Conservation (phyloP, 129 eudicot genomes). For the Lactuca sativa region DNA sequence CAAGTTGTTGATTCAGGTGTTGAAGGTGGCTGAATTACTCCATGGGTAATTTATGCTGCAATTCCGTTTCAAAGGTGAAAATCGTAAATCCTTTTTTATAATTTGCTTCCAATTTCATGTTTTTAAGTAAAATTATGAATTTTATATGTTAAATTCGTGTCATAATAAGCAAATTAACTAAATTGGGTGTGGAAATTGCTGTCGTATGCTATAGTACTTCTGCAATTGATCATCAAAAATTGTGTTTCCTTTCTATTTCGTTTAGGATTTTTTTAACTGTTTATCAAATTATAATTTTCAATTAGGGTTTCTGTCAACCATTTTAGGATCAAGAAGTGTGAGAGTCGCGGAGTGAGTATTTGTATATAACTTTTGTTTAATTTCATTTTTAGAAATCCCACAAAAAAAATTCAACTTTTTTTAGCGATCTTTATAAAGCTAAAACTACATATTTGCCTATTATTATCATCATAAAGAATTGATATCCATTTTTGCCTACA, state of each 20-base stretch:
- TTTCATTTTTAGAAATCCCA: background rate
- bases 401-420: background rate
- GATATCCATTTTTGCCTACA: conserved; percentile 6
- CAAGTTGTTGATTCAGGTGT: conserved; percentile 42
- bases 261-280: background rate
- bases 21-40: conserved; percentile 47
- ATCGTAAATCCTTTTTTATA: background rate
- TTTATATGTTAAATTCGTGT: background rate
- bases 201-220: background rate
- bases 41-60: conserved; percentile 77
- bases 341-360: background rate
- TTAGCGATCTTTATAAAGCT: background rate
- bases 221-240: background rate
- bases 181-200: conserved; percentile 6
- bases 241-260: background rate
- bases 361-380: background rate
- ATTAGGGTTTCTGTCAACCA: conserved; percentile 16
- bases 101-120: conserved; percentile 16
- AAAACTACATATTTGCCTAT: background rate
- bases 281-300: conserved; percentile 20
- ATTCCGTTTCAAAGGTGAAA: conserved; percentile 59
- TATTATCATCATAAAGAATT: background rate
- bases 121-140: conserved; percentile 8
- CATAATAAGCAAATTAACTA: conserved; percentile 12
- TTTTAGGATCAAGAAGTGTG: conserved; percentile 1